A percentile compares a stretch with the other conserved stretches of the same genome.
These are phyloP conservation scores for Aspergillus piperis DNA, from an alignment of 2,329 filamentous ascomycete genomes.

Conservation along the genomic window DNA sequence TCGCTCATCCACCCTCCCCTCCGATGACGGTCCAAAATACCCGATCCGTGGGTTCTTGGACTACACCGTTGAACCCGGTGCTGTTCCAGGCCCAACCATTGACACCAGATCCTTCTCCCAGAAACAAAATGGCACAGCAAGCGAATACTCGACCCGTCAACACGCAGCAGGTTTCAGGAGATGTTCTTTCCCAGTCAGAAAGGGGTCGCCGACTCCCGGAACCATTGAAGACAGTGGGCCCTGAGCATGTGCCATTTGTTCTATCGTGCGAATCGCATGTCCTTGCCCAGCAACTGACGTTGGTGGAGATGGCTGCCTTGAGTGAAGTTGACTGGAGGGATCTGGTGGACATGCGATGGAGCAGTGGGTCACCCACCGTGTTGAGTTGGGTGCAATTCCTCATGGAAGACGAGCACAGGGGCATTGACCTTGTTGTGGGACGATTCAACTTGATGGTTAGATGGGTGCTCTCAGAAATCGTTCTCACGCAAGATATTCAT, in stretches of 20 bases:
- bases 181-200: conserved; percentile 39
- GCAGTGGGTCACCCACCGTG: conserved; percentile 54
- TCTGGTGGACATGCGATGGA: conserved; percentile 65
- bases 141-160: conserved; percentile 22
- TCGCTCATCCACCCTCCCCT: conserved; percentile 50
- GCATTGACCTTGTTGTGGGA: conserved; percentile 65
- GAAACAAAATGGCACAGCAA: conserved; percentile 22
- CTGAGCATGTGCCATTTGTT: conserved; percentile 61
- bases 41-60: conserved; percentile 35
- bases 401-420: conserved; percentile 54
- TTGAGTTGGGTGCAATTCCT: conserved; percentile 65
- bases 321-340: conserved; percentile 69
- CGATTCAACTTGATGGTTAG: conserved; percentile 69
- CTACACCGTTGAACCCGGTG: conserved; percentile 33
- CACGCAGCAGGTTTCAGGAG: conserved; percentile 33
- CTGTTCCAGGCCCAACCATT: conserved; percentile 40
- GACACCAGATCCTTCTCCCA: conserved; percentile 48
- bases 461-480: conserved; percentile 64
- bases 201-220: conserved; percentile 20
- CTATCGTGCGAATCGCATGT: conserved; percentile 63
- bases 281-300: conserved; percentile 64
- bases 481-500: conserved; percentile 59
- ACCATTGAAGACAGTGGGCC: conserved; percentile 15
- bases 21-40: conserved; percentile 47
- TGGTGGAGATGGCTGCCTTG: conserved; percentile 66